These are phyloP conservation scores for Botrytis fabae DNA, from an alignment of 2,329 filamentous ascomycete species.

Conservation along the genomic window DNA sequence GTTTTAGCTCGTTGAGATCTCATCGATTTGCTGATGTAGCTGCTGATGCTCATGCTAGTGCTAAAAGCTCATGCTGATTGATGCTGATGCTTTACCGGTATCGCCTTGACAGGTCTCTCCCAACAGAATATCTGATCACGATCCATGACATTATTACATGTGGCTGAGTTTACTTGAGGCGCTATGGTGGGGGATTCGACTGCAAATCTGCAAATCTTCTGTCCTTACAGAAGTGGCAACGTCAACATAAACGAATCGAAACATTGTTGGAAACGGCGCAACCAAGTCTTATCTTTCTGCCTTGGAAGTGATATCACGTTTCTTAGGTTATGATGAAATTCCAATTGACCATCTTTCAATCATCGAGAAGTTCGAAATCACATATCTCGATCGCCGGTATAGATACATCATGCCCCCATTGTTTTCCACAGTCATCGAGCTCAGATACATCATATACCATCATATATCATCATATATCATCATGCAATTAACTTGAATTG, in stretches of 20 bases:
- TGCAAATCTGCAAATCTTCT: constrained; percentile 15
- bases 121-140: neutral
- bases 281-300: constrained; percentile 5
- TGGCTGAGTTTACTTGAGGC: constrained; percentile 8
- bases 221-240: neutral
- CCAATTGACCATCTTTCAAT: neutral
- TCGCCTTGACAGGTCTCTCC: constrained; percentile 15
- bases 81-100: constrained; percentile 8
- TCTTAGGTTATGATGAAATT: constrained; percentile 13
- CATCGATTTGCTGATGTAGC: constrained; percentile 8
- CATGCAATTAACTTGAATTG: neutral
- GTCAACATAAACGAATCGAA: neutral
- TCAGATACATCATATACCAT: constrained; percentile 1
- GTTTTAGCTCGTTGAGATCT: neutral
- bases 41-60: neutral
- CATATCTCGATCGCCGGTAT: neutral
- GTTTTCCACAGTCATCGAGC: neutral
- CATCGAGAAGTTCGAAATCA: constrained; percentile 1
- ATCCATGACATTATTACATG: neutral
- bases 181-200: constrained; percentile 6
- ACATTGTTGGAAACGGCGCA: constrained; percentile 16
- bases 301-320: constrained; percentile 16
- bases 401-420: constrained; percentile 22
- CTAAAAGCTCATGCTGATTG: neutral
- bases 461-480: constrained; percentile 20